A percentile compares a stretch with the other conserved stretches of the same genome.
Conservation (phyloP, 1,139 yeast species). For the Wickerhamomyces sp. region DNA sequence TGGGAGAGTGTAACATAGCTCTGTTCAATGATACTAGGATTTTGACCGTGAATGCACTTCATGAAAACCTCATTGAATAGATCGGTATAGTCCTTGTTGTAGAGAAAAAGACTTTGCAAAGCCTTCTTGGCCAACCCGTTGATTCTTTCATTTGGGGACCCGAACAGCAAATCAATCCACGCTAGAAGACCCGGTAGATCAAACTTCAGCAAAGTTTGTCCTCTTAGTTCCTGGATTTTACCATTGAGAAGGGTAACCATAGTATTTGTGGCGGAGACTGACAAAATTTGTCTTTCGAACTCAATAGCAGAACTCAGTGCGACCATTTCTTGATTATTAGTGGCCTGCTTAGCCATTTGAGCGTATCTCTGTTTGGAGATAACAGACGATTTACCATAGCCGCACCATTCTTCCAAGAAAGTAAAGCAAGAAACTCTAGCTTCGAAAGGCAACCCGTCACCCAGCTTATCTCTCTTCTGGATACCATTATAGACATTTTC, state of each 20-base stretch:
- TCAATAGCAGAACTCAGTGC: slow-evolving; percentile 75
- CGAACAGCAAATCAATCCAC: slow-evolving; percentile 75
- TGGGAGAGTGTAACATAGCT: slow-evolving; percentile 72
- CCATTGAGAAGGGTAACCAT: slow-evolving; percentile 81
- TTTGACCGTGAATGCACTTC: slow-evolving; percentile 62
- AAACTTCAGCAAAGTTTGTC: slow-evolving; percentile 52
- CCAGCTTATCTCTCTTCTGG: slow-evolving; percentile 32
- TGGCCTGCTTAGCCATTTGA: slow-evolving; percentile 48
- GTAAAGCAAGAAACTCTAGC: slow-evolving; percentile 81
- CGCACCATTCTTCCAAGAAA: slow-evolving; percentile 91
- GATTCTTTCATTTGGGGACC: slow-evolving; percentile 53
- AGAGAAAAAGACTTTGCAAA: slow-evolving; percentile 54
- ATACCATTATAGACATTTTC: slow-evolving; percentile 62
- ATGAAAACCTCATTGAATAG: slow-evolving; percentile 59
- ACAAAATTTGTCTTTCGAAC: slow-evolving; percentile 69
- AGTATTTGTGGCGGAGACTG: slow-evolving; percentile 68
- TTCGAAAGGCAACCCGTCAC: slow-evolving; percentile 71
- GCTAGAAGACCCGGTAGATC: slow-evolving; percentile 62
- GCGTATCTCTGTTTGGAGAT: slow-evolving; percentile 65
- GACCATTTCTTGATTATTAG: slow-evolving; percentile 42
- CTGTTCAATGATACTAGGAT: slow-evolving; percentile 49
- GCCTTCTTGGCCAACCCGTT: slow-evolving; percentile 71
- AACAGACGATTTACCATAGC: slow-evolving; percentile 64
- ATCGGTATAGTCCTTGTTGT: slow-evolving; percentile 52
- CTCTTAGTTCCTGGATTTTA: slow-evolving; percentile 47